Evolutionary conservation across 306 rosid genomes (phyloP).

Genomic region (Castanospermum australe): DNA sequence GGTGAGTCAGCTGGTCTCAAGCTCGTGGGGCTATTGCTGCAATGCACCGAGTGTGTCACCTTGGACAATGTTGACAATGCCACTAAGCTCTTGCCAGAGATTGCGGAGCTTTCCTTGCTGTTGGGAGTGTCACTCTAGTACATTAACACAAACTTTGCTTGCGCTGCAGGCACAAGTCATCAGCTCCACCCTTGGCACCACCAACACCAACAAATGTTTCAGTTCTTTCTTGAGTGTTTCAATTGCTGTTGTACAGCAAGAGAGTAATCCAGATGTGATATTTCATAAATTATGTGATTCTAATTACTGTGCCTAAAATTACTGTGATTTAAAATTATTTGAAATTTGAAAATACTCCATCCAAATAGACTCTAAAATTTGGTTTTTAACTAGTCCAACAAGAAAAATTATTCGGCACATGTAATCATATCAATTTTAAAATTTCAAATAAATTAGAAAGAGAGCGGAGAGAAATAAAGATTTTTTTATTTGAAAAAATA

Average conservation of each 20-base stretch:
- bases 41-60: constrained; percentile 73
- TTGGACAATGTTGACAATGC: constrained; percentile 56
- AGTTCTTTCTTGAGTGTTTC: neutral
- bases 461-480: neutral
- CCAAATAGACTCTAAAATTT: neutral
- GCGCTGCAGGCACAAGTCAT: constrained; percentile 63
- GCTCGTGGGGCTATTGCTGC: constrained; percentile 55
- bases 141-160: constrained; percentile 59
- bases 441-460: neutral
- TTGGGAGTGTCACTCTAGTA: constrained; percentile 63
- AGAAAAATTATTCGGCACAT: neutral
- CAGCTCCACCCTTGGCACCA: constrained; percentile 53
- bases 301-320: neutral
- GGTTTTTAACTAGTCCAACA: neutral
- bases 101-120: constrained; percentile 63
- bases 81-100: constrained; percentile 58
- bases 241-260: neutral
- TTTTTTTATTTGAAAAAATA: neutral
- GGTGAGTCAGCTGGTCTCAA: constrained; percentile 53
- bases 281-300: neutral
- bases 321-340: neutral
- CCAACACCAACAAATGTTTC: neutral
- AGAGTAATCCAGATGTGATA: neutral
- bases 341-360: constrained; percentile 1
- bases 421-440: neutral